Base-by-base conservation (phyloP, 352 stramenopile genomes). In the Pythium periplocum region DNA sequence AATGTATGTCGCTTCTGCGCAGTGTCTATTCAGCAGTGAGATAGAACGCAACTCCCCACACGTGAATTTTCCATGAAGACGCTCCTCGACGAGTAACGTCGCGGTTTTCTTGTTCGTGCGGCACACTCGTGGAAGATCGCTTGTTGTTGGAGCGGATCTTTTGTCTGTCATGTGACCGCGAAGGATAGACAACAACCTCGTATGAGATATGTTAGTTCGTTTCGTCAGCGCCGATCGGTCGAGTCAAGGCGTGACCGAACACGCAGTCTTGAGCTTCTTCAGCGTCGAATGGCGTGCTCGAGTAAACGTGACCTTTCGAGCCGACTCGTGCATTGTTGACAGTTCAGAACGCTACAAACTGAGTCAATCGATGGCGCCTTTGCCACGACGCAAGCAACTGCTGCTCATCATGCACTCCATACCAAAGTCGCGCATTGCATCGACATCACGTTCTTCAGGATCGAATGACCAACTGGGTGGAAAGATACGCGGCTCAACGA, bases 311-410 rank as follows among this genome's bases (percentile, higher is more conserved):
- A 0, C 17, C 17, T 26, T 26, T 26, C 17, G 17, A 26, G 17
- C 17, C 17, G 17, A 26, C 17, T 26, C 17, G 17, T 26, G 17
- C 17, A 26, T 26, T 26, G 17, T 26, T 26, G 17, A 26, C 17
- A 26, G 17, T 26, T 26, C 17, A 26, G 17, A 26, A 26, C 17
- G 17, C 17, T 26, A 26, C 17, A 26, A 26, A 26, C 17, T 26
- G 17, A 26, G 17, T 26, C 17, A 26, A 26, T 26, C 17, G 17
- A 26, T 26, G 17, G 17, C 17, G 17, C 17, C 17, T 26, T 26
- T 93, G 39, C 83, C 91, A 51, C 91, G 91, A 80, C 80, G 83
- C 26, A 80, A 93, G 61, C 83, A 91, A 46, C 71, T 89, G 9
- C 75, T 93, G 48, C 74, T 87, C 48, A 80, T 26, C 17, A 26